Evolutionary conservation across 192 early-diverging fungal species (phyloP).

Genomic region (Backusella sp.): DNA sequence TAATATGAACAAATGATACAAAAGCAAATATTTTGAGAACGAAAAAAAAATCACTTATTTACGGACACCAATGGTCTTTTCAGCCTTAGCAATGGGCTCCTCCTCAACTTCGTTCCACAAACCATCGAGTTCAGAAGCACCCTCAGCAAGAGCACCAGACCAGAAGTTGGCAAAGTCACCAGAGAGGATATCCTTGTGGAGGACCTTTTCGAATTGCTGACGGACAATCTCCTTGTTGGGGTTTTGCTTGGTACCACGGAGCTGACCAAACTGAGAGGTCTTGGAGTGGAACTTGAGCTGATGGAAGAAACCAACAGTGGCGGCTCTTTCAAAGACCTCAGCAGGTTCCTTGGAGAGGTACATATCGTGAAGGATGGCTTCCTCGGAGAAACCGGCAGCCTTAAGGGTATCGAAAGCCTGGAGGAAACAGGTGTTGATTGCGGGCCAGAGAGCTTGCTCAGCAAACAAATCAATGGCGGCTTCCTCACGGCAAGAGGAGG

Average conservation of each 20-base stretch:
- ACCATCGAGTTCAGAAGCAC: slow-evolving; percentile 13
- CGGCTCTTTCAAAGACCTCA: slow-evolving; percentile 19
- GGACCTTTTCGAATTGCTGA: slow-evolving; percentile 16
- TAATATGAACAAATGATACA: slow-evolving; percentile 1
- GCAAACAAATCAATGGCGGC: slow-evolving; percentile 20
- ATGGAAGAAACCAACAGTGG: slow-evolving; percentile 21
- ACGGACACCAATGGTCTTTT: slow-evolving; percentile 13
- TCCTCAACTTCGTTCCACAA: slow-evolving; percentile 17
- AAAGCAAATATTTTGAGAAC: neutral
- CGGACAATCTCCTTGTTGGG: neutral
- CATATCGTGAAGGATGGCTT: slow-evolving; percentile 22
- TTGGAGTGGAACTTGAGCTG: slow-evolving; percentile 25
- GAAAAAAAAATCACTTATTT: neutral
- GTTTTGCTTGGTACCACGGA: slow-evolving; percentile 21
- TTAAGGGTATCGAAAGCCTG: slow-evolving; percentile 18
- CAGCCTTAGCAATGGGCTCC: slow-evolving; percentile 12
- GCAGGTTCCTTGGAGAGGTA: slow-evolving; percentile 20
- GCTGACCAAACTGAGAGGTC: slow-evolving; percentile 24
- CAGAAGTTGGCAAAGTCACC: slow-evolving; percentile 19
- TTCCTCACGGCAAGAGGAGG: slow-evolving; percentile 18
- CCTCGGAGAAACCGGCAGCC: slow-evolving; percentile 21
- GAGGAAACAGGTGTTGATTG: slow-evolving; percentile 22
- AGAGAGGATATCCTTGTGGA: slow-evolving; percentile 23
- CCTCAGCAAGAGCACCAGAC: slow-evolving; percentile 17
- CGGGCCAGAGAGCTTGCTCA: slow-evolving; percentile 23